These are phyloP conservation scores for Lecanicillium sp. DNA, from an alignment of 2,329 filamentous ascomycete genomes.

Conservation along the genomic window DNA sequence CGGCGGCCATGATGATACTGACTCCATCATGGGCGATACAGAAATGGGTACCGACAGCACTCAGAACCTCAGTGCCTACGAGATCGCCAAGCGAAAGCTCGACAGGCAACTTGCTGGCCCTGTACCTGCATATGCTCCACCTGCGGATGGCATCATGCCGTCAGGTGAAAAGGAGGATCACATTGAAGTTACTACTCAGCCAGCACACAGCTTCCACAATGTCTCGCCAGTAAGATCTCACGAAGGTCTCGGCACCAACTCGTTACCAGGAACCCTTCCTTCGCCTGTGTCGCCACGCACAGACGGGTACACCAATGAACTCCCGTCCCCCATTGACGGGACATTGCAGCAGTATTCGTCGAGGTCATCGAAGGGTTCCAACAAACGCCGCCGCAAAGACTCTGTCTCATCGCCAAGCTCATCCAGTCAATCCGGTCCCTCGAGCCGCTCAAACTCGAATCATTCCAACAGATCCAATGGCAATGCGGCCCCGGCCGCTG, in stretches of 20 bases:
- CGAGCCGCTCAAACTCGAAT: slow-evolving; percentile 21
- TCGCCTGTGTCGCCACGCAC: slow-evolving; percentile 41
- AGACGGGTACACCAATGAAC: slow-evolving; percentile 33
- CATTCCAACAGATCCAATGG: slow-evolving; percentile 15
- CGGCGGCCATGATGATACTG: slow-evolving; percentile 24
- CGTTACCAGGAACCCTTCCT: slow-evolving; percentile 33
- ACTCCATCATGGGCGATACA: slow-evolving; percentile 29
- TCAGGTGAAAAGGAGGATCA: slow-evolving; percentile 21
- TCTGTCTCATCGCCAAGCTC: slow-evolving; percentile 2
- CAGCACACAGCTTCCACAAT: slow-evolving; percentile 1
- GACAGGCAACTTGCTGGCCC: slow-evolving; percentile 43
- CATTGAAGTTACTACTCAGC: slow-evolving; percentile 12
- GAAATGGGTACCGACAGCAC: slow-evolving; percentile 33
- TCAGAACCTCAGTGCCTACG: slow-evolving; percentile 38
- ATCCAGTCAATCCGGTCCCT: slow-evolving; percentile 16
- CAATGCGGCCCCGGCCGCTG: slow-evolving; percentile 10
- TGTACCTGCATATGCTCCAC: slow-evolving; percentile 40
- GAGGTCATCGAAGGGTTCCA: slow-evolving; percentile 11
- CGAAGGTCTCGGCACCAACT: slow-evolving; percentile 20
- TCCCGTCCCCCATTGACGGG: slow-evolving; percentile 34
- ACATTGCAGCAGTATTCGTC: slow-evolving; percentile 19
- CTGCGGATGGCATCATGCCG: slow-evolving; percentile 18
- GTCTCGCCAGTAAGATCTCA: slow-evolving; percentile 15
- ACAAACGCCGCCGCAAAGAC: slow-evolving; percentile 8
- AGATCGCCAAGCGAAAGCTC: slow-evolving; percentile 41